Evolutionary conservation across 73 alveolate species (phyloP).

Genomic region (Paramecium primaurelia): DNA sequence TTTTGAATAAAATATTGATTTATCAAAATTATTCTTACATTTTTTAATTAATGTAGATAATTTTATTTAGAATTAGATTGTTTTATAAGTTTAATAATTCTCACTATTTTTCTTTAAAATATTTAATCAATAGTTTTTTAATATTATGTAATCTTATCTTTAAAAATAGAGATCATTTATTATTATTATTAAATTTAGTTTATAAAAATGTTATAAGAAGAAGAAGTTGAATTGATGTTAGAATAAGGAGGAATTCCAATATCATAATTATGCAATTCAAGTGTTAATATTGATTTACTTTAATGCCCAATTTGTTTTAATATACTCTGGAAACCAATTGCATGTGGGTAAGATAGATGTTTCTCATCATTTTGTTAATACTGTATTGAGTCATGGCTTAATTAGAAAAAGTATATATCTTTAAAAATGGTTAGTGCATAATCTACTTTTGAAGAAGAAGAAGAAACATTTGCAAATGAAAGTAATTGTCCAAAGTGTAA

Average conservation of each 20-base stretch:
- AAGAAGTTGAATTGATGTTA: not conserved
- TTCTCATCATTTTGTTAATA: slow-evolving; percentile 11
- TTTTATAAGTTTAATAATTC: not conserved
- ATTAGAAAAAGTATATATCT: not conserved
- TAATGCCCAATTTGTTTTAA: slow-evolving; percentile 38
- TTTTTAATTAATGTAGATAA: too few species aligned
- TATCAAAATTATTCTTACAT: not conserved
- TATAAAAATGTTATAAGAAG: not conserved
- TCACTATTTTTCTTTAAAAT: not conserved
- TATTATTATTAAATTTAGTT: not conserved
- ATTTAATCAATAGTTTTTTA: not conserved
- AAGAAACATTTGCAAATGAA: not conserved
- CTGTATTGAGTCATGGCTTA: not conserved
- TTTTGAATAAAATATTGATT: not conserved
- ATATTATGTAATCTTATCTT: not conserved
- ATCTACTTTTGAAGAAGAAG: not conserved
- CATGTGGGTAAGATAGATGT: slow-evolving; percentile 52
- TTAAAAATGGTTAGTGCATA: not conserved
- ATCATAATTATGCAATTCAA: not conserved
- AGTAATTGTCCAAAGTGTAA: slow-evolving; percentile 27
- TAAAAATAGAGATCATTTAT: not conserved
- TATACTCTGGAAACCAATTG: slow-evolving; percentile 31
- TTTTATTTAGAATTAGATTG: too few species aligned
- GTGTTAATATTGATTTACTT: slow-evolving; percentile 5
- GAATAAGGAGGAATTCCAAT: slow-evolving; percentile 29